Conservation (phyloP, 2,329 filamentous ascomycete genomes). For the Aspergillus persii region DNA sequence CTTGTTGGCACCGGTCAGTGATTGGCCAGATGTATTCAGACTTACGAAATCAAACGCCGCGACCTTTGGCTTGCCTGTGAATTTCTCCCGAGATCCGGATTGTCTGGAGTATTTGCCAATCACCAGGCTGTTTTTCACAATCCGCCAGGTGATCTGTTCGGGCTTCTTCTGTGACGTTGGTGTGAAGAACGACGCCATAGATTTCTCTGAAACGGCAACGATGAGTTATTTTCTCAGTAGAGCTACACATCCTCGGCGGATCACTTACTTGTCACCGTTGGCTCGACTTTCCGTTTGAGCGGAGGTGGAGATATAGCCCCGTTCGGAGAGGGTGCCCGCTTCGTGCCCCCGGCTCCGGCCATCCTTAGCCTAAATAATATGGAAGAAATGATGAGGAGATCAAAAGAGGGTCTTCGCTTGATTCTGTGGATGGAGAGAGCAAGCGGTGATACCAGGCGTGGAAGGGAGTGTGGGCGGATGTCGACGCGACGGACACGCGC, state of each 20-base stretch:
- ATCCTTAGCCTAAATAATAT: constrained; percentile 20
- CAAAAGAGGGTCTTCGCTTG: neutral
- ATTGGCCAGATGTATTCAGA: neutral
- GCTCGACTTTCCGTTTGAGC: constrained; percentile 54
- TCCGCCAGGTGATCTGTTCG: constrained; percentile 68
- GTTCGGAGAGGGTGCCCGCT: constrained; percentile 36
- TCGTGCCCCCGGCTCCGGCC: constrained; percentile 27
- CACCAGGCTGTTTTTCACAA: constrained; percentile 67
- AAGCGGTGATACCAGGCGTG: neutral
- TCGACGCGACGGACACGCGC: constrained; percentile 27
- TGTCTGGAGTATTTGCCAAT: constrained; percentile 67
- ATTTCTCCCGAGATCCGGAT: constrained; percentile 9
- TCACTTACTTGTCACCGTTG: constrained; percentile 53
- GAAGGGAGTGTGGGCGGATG: constrained; percentile 1
- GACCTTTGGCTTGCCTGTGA: constrained; percentile 30
- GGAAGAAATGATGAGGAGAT: constrained; percentile 6
- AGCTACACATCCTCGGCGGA: too few relatives aligned
- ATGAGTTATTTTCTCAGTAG: neutral
- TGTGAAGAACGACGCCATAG: constrained; percentile 83
- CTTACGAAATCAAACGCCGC: constrained; percentile 49
- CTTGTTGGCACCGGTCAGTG: neutral
- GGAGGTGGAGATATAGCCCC: constrained; percentile 57
- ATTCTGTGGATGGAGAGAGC: neutral
- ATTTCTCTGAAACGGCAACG: constrained; percentile 33
- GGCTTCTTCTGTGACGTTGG: constrained; percentile 81